These are phyloP conservation scores for Ophiostoma perfectum DNA, from an alignment of 2,329 filamentous ascomycete species.

Conservation along the genomic window DNA sequence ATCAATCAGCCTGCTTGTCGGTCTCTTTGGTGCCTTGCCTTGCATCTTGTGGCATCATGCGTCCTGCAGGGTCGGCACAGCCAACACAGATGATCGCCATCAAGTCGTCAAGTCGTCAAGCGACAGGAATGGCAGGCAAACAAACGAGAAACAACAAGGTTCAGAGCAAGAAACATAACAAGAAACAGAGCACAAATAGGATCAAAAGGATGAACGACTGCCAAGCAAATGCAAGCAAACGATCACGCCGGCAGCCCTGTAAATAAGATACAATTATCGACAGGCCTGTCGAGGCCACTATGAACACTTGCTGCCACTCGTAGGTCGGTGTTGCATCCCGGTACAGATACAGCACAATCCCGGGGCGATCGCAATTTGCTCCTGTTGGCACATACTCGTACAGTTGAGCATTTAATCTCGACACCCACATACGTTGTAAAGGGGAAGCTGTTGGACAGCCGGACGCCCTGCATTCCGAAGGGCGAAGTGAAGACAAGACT, in stretches of 20 bases:
- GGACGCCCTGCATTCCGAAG: no score
- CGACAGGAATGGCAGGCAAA: neutral
- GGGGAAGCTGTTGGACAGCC: no score
- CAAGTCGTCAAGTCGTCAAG: neutral
- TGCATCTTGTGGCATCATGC: neutral
- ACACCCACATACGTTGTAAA: no score
- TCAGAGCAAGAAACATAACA: no score
- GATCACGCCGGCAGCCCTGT: no score
- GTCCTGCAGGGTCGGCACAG: constrained; percentile 4
- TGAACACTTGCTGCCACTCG: no score
- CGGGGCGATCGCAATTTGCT: constrained; percentile 1
- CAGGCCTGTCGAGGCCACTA: no score
- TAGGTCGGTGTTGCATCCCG: neutral
- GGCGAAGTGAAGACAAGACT: no score
- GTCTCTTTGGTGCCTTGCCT: neutral
- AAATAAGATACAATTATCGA: no score
- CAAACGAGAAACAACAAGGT: no score
- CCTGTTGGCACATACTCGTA: neutral
- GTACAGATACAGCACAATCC: neutral
- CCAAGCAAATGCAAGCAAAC: neutral
- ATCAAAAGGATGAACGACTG: neutral
- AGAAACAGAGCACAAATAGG: no score
- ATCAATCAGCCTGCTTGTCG: neutral
- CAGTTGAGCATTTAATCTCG: neutral
- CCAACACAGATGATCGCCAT: neutral